Conservation (phyloP, 2,329 filamentous ascomycete species). For the Xylogone sp. region DNA sequence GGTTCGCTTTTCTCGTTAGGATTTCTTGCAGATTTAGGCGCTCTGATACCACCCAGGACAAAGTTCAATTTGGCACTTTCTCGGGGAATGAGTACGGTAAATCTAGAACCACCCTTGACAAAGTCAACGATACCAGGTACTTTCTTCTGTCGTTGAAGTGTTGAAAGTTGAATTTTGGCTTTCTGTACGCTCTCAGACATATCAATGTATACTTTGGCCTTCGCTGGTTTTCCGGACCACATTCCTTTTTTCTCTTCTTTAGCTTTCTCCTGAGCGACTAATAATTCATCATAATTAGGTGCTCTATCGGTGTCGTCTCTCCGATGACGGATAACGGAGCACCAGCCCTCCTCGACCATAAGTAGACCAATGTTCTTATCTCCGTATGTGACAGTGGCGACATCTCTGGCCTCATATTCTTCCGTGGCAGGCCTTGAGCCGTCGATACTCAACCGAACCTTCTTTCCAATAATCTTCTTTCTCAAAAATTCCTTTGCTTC, state of each 20-base stretch:
- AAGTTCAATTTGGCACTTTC: constrained; percentile 94
- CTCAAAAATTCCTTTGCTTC: constrained; percentile 96
- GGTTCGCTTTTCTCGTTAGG: constrained; percentile 81
- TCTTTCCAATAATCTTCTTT: constrained; percentile 93
- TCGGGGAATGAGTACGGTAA: constrained; percentile 85
- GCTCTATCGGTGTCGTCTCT: constrained; percentile 93
- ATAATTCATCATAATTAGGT: constrained; percentile 86
- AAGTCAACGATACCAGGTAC: constrained; percentile 94
- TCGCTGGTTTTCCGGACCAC: constrained; percentile 87
- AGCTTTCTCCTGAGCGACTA: constrained; percentile 75
- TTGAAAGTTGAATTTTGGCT: constrained; percentile 87
- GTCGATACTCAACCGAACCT: constrained; percentile 84
- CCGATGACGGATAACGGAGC: constrained; percentile 89
- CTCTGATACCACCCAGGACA: constrained; percentile 88
- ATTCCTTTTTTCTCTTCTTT: constrained; percentile 90
- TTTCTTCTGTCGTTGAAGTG: constrained; percentile 85
- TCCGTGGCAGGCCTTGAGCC: constrained; percentile 87
- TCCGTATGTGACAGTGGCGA: constrained; percentile 80
- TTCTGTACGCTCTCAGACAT: constrained; percentile 92
- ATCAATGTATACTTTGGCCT: constrained; percentile 78
- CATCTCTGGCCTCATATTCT: constrained; percentile 90
- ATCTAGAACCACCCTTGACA: constrained; percentile 94
- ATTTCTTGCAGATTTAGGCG: constrained; percentile 77
- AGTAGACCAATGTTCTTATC: constrained; percentile 82
- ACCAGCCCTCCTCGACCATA: constrained; percentile 90